A percentile compares a stretch with the other conserved stretches of the same genome.
phyloP scores from a whole-genome alignment of 108 stramenopile species.

The Bacterosira constricta region DNA sequence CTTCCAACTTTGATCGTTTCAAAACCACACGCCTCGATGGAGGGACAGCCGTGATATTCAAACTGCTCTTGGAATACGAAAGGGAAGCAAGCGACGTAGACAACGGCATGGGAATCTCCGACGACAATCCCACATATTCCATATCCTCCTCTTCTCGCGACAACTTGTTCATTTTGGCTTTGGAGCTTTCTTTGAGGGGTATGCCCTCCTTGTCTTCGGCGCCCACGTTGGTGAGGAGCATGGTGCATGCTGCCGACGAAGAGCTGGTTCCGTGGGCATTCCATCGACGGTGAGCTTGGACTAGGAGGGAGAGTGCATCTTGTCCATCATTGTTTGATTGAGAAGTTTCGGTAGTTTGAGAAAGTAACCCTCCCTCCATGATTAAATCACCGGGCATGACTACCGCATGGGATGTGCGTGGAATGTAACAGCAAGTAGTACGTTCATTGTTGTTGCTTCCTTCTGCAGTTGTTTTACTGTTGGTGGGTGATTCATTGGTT shows the following conservation, averaged over 20 bases:
- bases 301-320: conserved; percentile 16
- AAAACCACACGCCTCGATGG: conserved; percentile 63
- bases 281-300: conserved; percentile 47
- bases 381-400: conserved; percentile 82
- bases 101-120: conserved; percentile 29
- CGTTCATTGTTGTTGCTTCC: background rate
- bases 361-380: conserved; percentile 23
- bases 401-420: conserved; percentile 50
- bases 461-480: background rate
- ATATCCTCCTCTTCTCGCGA: conserved; percentile 84
- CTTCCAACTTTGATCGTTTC: conserved; percentile 75
- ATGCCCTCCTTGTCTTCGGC: conserved; percentile 80
- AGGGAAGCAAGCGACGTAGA: conserved; percentile 29
- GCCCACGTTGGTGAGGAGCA: conserved; percentile 77
- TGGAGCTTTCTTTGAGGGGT: conserved; percentile 81
- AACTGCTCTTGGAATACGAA: background rate
- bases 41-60: background rate
- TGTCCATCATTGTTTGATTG: conserved; percentile 6
- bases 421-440: conserved; percentile 10
- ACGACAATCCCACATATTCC: conserved; percentile 79
- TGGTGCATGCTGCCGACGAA: conserved; percentile 49
- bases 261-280: conserved; percentile 2
- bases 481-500: background rate
- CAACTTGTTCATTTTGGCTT: conserved; percentile 72
- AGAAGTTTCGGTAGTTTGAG: conserved; percentile 3